Conservation (phyloP, 805 yeast species). For the Ogataea ganodermae region DNA sequence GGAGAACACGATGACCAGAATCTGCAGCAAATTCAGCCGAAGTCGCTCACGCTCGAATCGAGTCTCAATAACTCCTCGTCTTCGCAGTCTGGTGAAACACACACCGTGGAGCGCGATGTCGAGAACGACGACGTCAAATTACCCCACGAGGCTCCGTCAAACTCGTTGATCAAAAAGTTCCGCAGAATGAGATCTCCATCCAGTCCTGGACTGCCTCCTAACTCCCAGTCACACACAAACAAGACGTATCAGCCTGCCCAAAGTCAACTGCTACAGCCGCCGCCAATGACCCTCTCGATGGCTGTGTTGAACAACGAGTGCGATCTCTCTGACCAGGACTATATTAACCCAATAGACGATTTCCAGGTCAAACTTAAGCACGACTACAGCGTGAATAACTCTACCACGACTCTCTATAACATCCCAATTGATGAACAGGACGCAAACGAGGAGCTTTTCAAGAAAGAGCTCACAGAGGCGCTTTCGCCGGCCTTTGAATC, state of each 20-base stretch:
- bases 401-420: conserved; percentile 26
- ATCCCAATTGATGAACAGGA: conserved; percentile 4
- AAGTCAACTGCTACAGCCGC: conserved; percentile 5
- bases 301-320: conserved; percentile 22
- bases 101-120: conserved; percentile 4
- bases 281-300: conserved; percentile 5
- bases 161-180: conserved; percentile 34
- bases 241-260: conserved; percentile 5
- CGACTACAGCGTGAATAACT: conserved; percentile 35
- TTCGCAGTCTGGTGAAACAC: conserved; percentile 1
- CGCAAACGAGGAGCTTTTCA: background rate
- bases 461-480: background rate
- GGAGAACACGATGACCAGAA: conserved; percentile 15
- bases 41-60: conserved; percentile 3
- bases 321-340: conserved; percentile 30
- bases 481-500: background rate
- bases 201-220: conserved; percentile 26
- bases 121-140: conserved; percentile 11
- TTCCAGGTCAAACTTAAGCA: conserved; percentile 35
- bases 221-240: background rate
- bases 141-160: conserved; percentile 18
- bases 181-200: conserved; percentile 38
- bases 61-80: conserved; percentile 6
- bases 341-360: conserved; percentile 27
- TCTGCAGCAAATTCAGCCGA: conserved; percentile 10